Evolutionary conservation across 192 early-diverging fungal species (phyloP).

Genomic region (Backusella sp.): DNA sequence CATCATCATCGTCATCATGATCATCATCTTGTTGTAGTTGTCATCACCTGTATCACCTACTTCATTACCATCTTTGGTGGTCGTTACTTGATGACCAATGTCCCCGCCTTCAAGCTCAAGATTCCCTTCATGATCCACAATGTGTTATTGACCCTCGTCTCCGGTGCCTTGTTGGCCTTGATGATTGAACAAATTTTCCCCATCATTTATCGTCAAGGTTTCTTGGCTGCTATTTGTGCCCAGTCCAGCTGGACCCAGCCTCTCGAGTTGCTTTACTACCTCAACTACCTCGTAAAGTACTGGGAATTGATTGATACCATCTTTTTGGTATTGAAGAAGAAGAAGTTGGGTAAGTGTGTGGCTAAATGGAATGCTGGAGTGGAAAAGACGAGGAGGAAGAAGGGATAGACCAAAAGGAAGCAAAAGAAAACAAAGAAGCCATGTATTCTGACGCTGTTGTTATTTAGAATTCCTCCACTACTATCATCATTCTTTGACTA

Average conservation of each 20-base stretch:
- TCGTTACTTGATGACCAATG: slow-evolving; percentile 65
- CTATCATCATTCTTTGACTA: slow-evolving; percentile 91
- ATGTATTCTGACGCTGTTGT: not conserved
- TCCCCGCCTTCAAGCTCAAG: slow-evolving; percentile 68
- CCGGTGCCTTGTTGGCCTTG: slow-evolving; percentile 64
- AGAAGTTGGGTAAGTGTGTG: slow-evolving; percentile 60
- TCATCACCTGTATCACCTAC: slow-evolving; percentile 57
- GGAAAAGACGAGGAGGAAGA: not conserved
- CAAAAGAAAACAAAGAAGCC: too few species aligned
- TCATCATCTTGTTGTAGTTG: slow-evolving; percentile 33
- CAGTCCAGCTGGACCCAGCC: slow-evolving; percentile 71
- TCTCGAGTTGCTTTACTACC: slow-evolving; percentile 82
- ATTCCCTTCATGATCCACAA: slow-evolving; percentile 80
- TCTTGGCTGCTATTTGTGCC: slow-evolving; percentile 72
- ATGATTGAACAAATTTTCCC: slow-evolving; percentile 78
- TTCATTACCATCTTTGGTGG: slow-evolving; percentile 80
- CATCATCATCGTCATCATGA: slow-evolving; percentile 8
- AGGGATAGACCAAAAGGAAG: too few species aligned
- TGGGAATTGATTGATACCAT: slow-evolving; percentile 87
- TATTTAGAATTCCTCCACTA: slow-evolving; percentile 82
- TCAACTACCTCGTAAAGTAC: slow-evolving; percentile 93
- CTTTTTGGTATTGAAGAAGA: slow-evolving; percentile 84
- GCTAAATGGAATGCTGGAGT: not conserved
- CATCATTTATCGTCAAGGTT: slow-evolving; percentile 63
- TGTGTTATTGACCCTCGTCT: slow-evolving; percentile 67